Evolutionary conservation across 2,329 filamentous ascomycete genomes (phyloP), one percentile per base, ranked within the genome.

Genomic region (Pseudomassariella vexata): DNA sequence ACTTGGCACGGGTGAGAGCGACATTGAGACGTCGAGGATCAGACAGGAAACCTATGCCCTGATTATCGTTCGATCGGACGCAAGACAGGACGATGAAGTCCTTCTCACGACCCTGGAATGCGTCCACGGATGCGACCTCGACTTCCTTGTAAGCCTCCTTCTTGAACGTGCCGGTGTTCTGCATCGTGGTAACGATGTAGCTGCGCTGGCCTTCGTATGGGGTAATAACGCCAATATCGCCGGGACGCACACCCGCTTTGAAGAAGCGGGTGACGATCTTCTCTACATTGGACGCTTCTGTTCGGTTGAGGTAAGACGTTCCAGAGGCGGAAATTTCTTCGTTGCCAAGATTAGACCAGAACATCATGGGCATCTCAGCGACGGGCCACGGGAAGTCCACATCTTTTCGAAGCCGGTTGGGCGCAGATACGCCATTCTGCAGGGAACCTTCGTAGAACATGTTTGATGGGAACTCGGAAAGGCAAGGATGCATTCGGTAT

Each of bases 361-460:
- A 98, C 92, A 96, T 96, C 92, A 98, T 98, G 3, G 92, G 92
- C 47, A 81, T 87, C 55, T 96, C 90, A 14, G 71, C 77, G 19
- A 95, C 86, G 3, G 92, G 92, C 92, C 92, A 98, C 9, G 92
- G 92, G 57, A 98, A 98, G 59, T 98, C 92, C 18, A 98, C 87
- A 49, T 98, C 90, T 44, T 83, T 83, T 41, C 90, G 82, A 42
- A 96, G 73, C 39, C 92, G 82, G 52, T 94, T 83, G 46, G 86
- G 81, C 55, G 85, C 85, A 1, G 89, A 94, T 28, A 98, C 86
- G 53, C 92, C 92, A 48, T 98, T 98, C 60, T 98, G 92, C 34
- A 98, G 72, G 35, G 87, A 92, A 14, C 92, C 92, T 50, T 96
- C 92, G 60, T 98, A 98, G 60, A 98, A 98, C 92, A 98, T 96